Evolutionary conservation across 139 green algal genomes (phyloP), one percentile per base, ranked within the genome.

Genomic region (Chlamydomonas sp.): DNA sequence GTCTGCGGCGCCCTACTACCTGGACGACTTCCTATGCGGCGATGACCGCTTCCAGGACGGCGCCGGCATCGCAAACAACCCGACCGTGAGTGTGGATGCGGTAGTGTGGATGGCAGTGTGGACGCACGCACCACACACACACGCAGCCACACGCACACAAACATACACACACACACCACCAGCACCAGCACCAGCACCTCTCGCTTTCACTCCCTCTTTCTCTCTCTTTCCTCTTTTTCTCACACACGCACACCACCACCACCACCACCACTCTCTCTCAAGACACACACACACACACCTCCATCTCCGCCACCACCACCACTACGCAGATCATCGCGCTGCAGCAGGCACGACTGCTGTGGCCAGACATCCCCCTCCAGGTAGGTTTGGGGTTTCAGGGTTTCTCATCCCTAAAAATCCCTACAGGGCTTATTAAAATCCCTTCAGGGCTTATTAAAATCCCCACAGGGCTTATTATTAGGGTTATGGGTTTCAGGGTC

Each of bases 11-110:
- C 84, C 84, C 10, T 88, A 88, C 74, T 90, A 97, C 74, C 77
- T 98, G 22, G 93, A 95, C 36, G 93, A 97, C 69, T 90, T 85
- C 68, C 24, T 73, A 13, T 68, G 75, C 26, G 82, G 79, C 3
- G 86, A 86, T 16, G 80, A 90, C 34, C 84, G 88, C 48, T 98
- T 94, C 73, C 90, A 97, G 67, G 94, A 98, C 65, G 94, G 94
- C 13, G 94, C 93, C 2, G 80, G 85, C 4, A 88, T 81, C 2
- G 92, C 89, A 54, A 98, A 98, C 83, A 98, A 98, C 78, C 94
- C 94, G 0, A 64, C 87, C 16, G 60, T 92, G 36, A 62, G 98
- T 0, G 92, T 89, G 5, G 43, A 97, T 26, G 74, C 90, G 67
- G 89, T 98, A 78, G 91, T 88, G 69, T n/a, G n/a, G n/a, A n/a